A percentile compares a stretch with the other conserved stretches of the same genome.
Evolutionary conservation across 441 rosid species (phyloP).

Genomic region (Croton setiger): DNA sequence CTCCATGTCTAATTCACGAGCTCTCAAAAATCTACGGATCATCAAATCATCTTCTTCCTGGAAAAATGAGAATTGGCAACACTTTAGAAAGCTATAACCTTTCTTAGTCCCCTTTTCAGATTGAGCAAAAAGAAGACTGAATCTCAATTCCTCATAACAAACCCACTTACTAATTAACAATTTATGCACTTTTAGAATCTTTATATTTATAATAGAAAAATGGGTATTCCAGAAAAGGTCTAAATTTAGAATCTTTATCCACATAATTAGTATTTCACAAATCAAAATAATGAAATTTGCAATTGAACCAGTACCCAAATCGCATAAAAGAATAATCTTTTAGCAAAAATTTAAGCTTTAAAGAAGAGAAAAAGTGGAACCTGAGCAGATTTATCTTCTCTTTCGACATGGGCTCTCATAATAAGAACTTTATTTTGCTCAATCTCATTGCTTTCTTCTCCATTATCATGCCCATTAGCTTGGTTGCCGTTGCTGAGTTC

Average conservation of each 20-base stretch:
- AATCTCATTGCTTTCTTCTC: slow-evolving; percentile 39
- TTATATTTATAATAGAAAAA: too few species aligned
- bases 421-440: slow-evolving; percentile 69
- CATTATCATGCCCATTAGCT: slow-evolving; percentile 4
- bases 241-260: too few species aligned
- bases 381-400: slow-evolving; percentile 72
- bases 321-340: background rate
- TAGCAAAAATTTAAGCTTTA: background rate
- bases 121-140: background rate
- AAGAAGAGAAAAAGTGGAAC: slow-evolving; percentile 24
- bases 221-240: too few species aligned
- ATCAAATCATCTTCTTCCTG: slow-evolving; percentile 77
- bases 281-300: background rate
- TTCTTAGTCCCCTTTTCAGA: background rate
- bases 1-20: slow-evolving; percentile 79
- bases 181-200: too few species aligned
- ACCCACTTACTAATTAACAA: too few species aligned
- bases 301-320: background rate
- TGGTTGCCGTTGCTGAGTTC: slow-evolving; percentile 20
- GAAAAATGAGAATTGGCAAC: background rate
- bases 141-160: background rate
- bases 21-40: slow-evolving; percentile 82
- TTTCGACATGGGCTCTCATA: slow-evolving; percentile 70
- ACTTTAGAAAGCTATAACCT: background rate
- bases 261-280: too few species aligned